phyloP scores from a whole-genome alignment of 2,329 filamentous ascomycete genomes.

The Exophiala xenobiotica region DNA sequence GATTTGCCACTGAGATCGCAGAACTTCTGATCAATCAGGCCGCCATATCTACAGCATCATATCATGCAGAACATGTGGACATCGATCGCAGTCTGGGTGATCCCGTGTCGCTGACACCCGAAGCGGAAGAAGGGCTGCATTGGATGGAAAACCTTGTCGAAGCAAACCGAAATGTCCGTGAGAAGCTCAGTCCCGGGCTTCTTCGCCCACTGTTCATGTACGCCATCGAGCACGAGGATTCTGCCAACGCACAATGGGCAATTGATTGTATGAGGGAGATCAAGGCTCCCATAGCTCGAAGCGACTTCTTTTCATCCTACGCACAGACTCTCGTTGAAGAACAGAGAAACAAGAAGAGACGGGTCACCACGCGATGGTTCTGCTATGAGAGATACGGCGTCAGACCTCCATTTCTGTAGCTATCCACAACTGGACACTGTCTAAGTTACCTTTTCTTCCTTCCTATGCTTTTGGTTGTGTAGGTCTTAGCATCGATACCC shows the following conservation, averaged over 20 bases:
- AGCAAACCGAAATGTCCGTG: not conserved
- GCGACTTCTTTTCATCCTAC: slow-evolving; percentile 14
- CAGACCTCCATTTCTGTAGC: not conserved
- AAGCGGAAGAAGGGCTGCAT: not conserved
- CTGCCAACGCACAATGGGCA: slow-evolving; percentile 5
- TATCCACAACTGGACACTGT: no score
- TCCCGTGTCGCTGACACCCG: no score
- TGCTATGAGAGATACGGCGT: slow-evolving; percentile 2
- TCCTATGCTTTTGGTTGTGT: no score
- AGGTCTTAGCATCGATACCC: no score
- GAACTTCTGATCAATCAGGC: not conserved
- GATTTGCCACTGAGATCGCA: not conserved
- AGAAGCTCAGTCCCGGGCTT: slow-evolving; percentile 2
- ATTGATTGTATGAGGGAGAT: slow-evolving; percentile 3
- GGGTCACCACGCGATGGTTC: slow-evolving; percentile 15
- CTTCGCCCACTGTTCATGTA: slow-evolving; percentile 15
- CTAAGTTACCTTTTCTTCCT: no score
- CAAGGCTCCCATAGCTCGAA: slow-evolving; percentile 9
- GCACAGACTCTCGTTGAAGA: slow-evolving; percentile 6
- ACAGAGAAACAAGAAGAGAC: slow-evolving; percentile 10
- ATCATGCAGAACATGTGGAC: not conserved
- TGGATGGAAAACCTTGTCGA: not conserved
- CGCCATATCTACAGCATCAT: not conserved
- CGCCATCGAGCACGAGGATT: slow-evolving; percentile 8
- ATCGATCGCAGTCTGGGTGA: not conserved